These are phyloP conservation scores for Cyanidium caldarium DNA, from an alignment of 23 red algal genomes.

Conservation along the genomic window DNA sequence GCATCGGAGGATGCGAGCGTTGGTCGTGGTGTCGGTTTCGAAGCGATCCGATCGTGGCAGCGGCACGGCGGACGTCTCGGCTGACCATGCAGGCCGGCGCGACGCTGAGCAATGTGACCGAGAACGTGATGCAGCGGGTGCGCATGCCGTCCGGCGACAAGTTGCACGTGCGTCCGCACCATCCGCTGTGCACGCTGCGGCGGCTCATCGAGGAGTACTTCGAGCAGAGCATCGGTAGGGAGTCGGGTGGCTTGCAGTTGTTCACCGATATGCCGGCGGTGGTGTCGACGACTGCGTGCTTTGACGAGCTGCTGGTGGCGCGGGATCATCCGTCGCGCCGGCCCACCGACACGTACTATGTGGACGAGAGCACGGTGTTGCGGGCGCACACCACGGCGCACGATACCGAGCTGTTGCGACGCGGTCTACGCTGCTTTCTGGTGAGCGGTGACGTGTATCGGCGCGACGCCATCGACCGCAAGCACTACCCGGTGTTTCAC, in stretches of 20 bases:
- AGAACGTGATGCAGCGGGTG: not conserved
- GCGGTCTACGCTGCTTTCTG: conserved; percentile 40
- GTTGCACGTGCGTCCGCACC: not conserved
- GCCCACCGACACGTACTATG: conserved; percentile 83
- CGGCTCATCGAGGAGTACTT: not conserved
- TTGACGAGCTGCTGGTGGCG: conserved; percentile 74
- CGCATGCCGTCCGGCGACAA: not conserved
- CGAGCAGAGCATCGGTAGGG: no score
- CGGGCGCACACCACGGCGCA: conserved; percentile 97
- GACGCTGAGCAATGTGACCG: not conserved
- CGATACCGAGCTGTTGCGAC: conserved; percentile 24
- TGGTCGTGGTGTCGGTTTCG: no score
- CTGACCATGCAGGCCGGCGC: not conserved
- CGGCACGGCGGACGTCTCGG: no score
- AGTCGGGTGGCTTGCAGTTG: not conserved
- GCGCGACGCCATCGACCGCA: conserved; percentile 72
- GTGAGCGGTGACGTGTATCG: conserved; percentile 85
- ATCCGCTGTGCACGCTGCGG: conserved; percentile 4
- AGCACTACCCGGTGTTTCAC: conserved; percentile 97
- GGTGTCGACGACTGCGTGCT: conserved; percentile 37
- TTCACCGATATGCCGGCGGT: conserved; percentile 34
- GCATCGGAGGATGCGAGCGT: no score
- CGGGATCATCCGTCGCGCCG: conserved; percentile 43
- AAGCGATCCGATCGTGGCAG: no score
- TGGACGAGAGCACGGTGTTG: conserved; percentile 36